Percentiles rank a stretch among this genome's conserved stretches.
Conservation (phyloP, 2,329 filamentous ascomycete genomes). For the Hypocrella siamensis region DNA sequence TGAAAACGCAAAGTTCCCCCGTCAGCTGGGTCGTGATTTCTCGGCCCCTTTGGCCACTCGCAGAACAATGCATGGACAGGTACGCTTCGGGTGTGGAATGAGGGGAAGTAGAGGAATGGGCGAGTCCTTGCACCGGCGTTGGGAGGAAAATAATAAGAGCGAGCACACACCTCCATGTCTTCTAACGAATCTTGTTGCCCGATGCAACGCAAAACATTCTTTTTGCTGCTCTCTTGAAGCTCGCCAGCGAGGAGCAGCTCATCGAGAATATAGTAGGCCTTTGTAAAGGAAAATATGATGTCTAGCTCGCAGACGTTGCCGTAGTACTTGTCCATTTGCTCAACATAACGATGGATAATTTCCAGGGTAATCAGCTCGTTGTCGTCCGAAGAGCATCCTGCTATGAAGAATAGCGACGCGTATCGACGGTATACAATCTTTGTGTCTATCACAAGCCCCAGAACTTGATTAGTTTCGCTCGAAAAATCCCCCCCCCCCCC, state of each 20-base stretch:
- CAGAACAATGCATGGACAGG: neutral
- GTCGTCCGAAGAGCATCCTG: conserved; percentile 89
- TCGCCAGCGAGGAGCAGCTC: conserved; percentile 90
- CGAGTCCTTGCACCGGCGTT: conserved; percentile 2
- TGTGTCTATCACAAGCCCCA: conserved; percentile 46
- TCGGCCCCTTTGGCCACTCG: conserved; percentile 6
- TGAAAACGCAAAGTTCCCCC: conserved; percentile 6
- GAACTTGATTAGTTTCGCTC: neutral
- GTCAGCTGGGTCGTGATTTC: conserved; percentile 12
- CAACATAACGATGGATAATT: conserved; percentile 97
- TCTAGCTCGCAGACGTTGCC: conserved; percentile 98
- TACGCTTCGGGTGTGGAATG: neutral
- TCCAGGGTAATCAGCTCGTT: conserved; percentile 98
- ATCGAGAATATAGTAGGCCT: conserved; percentile 97
- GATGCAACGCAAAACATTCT: conserved; percentile 93
- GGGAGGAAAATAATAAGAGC: conserved; percentile 2
- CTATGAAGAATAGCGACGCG: conserved; percentile 98
- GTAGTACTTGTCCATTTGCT: conserved; percentile 99
- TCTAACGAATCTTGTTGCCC: conserved; percentile 94
- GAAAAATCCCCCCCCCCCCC: neutral
- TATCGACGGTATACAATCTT: conserved; percentile 99
- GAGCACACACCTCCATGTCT: conserved; percentile 90
- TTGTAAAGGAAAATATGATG: conserved; percentile 99
- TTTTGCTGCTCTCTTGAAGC: conserved; percentile 98
- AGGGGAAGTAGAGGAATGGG: neutral